Conservation (phyloP, 2,329 filamentous ascomycete species). For the Rutstroemia sp. region DNA sequence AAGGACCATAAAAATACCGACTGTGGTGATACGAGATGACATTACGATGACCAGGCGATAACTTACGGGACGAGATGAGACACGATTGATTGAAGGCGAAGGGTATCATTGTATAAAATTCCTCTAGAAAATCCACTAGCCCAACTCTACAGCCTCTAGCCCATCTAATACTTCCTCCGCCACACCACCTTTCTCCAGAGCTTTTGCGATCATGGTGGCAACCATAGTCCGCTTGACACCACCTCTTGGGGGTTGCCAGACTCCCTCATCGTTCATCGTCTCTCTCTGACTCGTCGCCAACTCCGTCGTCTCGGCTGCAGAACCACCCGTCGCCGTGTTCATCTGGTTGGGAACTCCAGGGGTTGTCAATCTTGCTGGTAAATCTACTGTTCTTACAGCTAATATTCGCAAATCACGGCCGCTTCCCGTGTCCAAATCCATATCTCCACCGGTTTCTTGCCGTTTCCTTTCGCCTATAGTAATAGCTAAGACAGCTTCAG, state of each 20-base stretch:
- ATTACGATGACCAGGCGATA: background rate
- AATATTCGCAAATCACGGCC: constrained; percentile 48
- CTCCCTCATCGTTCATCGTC: constrained; percentile 56
- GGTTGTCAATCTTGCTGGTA: constrained; percentile 64
- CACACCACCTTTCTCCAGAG: constrained; percentile 70
- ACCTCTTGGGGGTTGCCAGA: constrained; percentile 81
- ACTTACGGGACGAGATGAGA: background rate
- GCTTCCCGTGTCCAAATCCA: constrained; percentile 35
- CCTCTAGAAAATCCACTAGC: constrained; percentile 32
- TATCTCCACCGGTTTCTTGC: constrained; percentile 23
- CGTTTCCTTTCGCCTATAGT: constrained; percentile 53
- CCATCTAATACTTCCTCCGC: constrained; percentile 81
- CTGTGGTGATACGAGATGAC: background rate
- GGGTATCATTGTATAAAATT: constrained; percentile 11
- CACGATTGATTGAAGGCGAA: background rate
- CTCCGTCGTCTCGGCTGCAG: constrained; percentile 33
- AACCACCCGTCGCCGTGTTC: constrained; percentile 45
- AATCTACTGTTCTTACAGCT: constrained; percentile 66
- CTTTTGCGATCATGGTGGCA: constrained; percentile 66
- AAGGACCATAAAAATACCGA: background rate
- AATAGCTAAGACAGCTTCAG: constrained; percentile 80
- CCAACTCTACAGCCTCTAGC: constrained; percentile 66
- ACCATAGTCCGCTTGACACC: constrained; percentile 72
- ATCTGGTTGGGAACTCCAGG: constrained; percentile 60
- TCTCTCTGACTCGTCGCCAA: constrained; percentile 38